Evolutionary conservation across 2,329 filamentous ascomycete species (phyloP), one percentile per base, ranked within the genome.

Genomic region (Keithomyces neogunnii): DNA sequence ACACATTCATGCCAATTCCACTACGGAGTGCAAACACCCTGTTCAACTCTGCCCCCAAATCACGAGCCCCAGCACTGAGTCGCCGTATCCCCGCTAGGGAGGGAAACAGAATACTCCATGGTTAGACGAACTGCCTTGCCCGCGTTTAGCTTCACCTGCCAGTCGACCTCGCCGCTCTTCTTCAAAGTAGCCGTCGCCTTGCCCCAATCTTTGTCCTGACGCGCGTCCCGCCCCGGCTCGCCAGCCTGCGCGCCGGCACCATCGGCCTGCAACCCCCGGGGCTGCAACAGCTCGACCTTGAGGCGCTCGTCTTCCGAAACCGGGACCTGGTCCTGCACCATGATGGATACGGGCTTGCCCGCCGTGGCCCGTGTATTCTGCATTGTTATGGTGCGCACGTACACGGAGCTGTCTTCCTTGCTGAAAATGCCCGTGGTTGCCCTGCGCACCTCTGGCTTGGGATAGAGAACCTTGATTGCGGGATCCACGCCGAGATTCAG

Each of bases 31-130:
- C 19, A 19, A 19, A 19, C 19, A 19, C 19, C 19, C 19, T 19
- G 19, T 19, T 19, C 19, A 19, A 19, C 19, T 19, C 19, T 19
- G 19, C 19, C 19, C 19, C 19, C 19, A 19, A 19, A 19, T 40
- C 13, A 40, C 11, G 38, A 40, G 19, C 19, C 38, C 38, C 38
- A 40, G n/a, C 13, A 4, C 38, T 40, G 1, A 40, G 5, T 13
- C 1, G 13, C 38, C 2, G 9, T 13, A 13, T 40, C 7, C 6
- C 1, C 38, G 3, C 3, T 63, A 2, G 81, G 81, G 55, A 78
- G 69, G 35, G 70, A 72, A 19, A 81, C 73, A 58, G 78, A 75
- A 64, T 84, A 85, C 65, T 81, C 78, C 55, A 86, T 59, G n/a
- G 68, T 66, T 56, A 85, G 63, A 61, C 73, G 73, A 8, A 77